These are phyloP conservation scores for Termitomyces sp. DNA, from an alignment of 768 basidiomycete species.

Conservation along the genomic window DNA sequence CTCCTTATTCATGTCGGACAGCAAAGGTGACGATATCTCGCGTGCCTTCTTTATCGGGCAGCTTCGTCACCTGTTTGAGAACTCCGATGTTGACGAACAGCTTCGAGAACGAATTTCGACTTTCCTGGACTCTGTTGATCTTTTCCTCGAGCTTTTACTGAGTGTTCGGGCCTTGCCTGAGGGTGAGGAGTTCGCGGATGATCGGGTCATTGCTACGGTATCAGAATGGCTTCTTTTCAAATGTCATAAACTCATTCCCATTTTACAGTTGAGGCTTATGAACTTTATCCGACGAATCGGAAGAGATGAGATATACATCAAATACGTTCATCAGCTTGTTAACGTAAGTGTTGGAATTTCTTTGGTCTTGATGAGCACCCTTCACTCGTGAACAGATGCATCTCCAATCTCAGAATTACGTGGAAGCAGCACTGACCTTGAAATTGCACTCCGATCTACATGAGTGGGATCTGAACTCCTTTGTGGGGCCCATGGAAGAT, in stretches of 20 bases:
- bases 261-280: slow-evolving; percentile 74
- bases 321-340: slow-evolving; percentile 94
- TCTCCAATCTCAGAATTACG: slow-evolving; percentile 84
- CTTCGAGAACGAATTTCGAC: slow-evolving; percentile 73
- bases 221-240: slow-evolving; percentile 14
- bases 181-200: slow-evolving; percentile 92
- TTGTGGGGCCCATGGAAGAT: slow-evolving; percentile 86
- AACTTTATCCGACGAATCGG: slow-evolving; percentile 93
- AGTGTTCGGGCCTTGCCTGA: slow-evolving; percentile 88
- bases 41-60: slow-evolving; percentile 92
- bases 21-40: slow-evolving; percentile 87
- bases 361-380: slow-evolving; percentile 6
- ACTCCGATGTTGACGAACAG: slow-evolving; percentile 74
- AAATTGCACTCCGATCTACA: slow-evolving; percentile 94
- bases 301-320: slow-evolving; percentile 90
- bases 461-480: slow-evolving; percentile 81
- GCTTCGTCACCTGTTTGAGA: slow-evolving; percentile 86
- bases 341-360: slow-evolving; percentile 52
- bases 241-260: slow-evolving; percentile 8
- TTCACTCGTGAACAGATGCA: slow-evolving; percentile 60
- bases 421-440: slow-evolving; percentile 90
- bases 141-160: slow-evolving; percentile 88
- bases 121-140: slow-evolving; percentile 88
- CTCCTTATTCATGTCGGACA: slow-evolving; percentile 89
- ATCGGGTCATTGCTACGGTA: slow-evolving; percentile 90